Evolutionary conservation across 1,284 basidiomycete species (phyloP).

Genomic region (Sporisorium reilianum): DNA sequence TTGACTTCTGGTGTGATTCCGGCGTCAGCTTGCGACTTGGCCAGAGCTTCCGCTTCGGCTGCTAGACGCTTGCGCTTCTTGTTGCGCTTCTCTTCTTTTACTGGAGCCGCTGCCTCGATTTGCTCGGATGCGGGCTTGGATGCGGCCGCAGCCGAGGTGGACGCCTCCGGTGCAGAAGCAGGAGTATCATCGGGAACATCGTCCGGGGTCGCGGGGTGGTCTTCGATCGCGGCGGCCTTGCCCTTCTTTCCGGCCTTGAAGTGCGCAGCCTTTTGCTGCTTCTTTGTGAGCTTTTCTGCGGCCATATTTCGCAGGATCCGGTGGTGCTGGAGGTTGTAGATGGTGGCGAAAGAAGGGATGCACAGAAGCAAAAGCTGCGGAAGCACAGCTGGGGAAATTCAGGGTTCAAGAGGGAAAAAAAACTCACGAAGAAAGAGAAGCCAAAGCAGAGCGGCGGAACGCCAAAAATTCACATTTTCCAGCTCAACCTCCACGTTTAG

Average conservation of each 20-base stretch:
- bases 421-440: constrained; percentile 1
- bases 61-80: constrained; percentile 52
- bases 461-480: constrained; percentile 15
- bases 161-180: constrained; percentile 6
- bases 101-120: constrained; percentile 12
- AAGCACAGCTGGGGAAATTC: constrained; percentile 8
- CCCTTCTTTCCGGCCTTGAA: constrained; percentile 53
- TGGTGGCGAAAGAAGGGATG: constrained; percentile 1
- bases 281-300: constrained; percentile 55
- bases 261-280: constrained; percentile 58
- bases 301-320: constrained; percentile 16
- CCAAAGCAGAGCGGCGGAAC: background rate
- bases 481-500: constrained; percentile 23
- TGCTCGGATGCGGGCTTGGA: constrained; percentile 1
- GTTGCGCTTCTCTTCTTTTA: constrained; percentile 39
- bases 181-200: constrained; percentile 25
- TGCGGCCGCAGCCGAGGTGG: constrained; percentile 3
- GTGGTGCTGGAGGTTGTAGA: background rate
- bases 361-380: too few species aligned
- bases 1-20: constrained; percentile 6
- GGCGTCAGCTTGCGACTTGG: background rate
- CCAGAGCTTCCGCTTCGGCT: constrained; percentile 31
- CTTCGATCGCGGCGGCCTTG: constrained; percentile 33
- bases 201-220: constrained; percentile 32
- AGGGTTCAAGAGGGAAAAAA: constrained; percentile 38